Evolutionary conservation across 2,329 filamentous ascomycete genomes (phyloP), one percentile per base, ranked within the genome.

Genomic region (Amphichorda felina): DNA sequence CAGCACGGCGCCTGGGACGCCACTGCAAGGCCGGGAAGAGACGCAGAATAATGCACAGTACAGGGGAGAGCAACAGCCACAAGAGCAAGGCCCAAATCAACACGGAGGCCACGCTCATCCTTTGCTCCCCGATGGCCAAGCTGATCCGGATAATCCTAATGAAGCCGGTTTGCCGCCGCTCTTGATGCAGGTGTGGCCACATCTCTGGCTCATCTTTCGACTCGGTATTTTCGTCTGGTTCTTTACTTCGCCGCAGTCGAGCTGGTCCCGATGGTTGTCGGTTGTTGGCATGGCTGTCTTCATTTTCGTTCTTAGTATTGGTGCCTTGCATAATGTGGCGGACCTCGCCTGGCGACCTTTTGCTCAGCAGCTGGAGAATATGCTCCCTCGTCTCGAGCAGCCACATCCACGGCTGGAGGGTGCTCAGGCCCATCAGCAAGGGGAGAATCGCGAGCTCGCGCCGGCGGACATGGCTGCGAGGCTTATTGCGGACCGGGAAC

Each of bases 171-270:
- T 59, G 7, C 54, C 54, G 4, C 51, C 51, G 16, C 30, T 59
- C 10, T 36, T 60, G 5, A 41, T 56, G 36, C 50, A 53, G 13
- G 36, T 73, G n/a, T 71, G 69, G 60, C 72, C 72, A n/a, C 68
- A 78, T 35, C 49, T 80, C 19, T 80, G 75, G 75, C 60, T 79
- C 35, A 44, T 78, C 1, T 56, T 74, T 25, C 66, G 75, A 7
- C 54, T 81, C 8, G 59, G 63, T 9, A 53, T 72, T 5, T 77
- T 80, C 48, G 65, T 79, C 10, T 80, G 73, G 72, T 74, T 76
- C 54, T 79, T 80, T 41, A 78, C 75, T 1, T 66, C 66, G 8
- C 66, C 70, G 0, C 63, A 66, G 30, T 61, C 66, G 2, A 76
- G 66, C 45, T 79, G 73, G 73, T 65, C 64, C 8, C 66, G 74